Conservation (phyloP, 2,329 filamentous ascomycete species). For the Epichloe sp. region DNA sequence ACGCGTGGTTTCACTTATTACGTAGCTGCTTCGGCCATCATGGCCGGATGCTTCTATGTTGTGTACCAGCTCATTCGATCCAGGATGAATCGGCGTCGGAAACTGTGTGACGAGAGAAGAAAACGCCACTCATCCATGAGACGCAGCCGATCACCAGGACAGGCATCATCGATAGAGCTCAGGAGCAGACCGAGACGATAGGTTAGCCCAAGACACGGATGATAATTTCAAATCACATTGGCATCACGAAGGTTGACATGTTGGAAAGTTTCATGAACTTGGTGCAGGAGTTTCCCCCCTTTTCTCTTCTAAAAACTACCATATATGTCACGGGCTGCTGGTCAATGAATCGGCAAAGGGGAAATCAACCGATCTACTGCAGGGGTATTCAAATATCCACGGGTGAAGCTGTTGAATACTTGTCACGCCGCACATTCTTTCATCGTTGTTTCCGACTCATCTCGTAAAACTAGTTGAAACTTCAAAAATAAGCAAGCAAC, state of each 20-base stretch:
- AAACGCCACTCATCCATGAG: background rate
- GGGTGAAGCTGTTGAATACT: too few species aligned
- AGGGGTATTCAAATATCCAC: too few species aligned
- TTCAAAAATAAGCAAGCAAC: too few species aligned
- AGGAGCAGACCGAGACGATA: background rate
- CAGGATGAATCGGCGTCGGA: background rate
- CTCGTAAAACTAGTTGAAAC: too few species aligned
- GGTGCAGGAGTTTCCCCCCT: too few species aligned
- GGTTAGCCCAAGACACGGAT: background rate
- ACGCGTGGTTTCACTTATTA: background rate
- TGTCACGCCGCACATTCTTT: too few species aligned
- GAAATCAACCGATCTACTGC: too few species aligned
- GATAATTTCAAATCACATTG: background rate
- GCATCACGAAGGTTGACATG: background rate
- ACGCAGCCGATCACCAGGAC: background rate
- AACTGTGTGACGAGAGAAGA: background rate
- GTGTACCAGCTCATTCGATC: background rate
- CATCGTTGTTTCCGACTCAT: too few species aligned
- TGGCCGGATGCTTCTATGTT: background rate
- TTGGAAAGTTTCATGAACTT: background rate
- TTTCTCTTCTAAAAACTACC: too few species aligned
- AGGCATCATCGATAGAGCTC: background rate
- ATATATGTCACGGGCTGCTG: too few species aligned
- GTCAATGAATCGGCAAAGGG: too few species aligned
- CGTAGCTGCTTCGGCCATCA: constrained; percentile 1